phyloP scores from a whole-genome alignment of 305 asterid genomes.

The Rubia peregrina region DNA sequence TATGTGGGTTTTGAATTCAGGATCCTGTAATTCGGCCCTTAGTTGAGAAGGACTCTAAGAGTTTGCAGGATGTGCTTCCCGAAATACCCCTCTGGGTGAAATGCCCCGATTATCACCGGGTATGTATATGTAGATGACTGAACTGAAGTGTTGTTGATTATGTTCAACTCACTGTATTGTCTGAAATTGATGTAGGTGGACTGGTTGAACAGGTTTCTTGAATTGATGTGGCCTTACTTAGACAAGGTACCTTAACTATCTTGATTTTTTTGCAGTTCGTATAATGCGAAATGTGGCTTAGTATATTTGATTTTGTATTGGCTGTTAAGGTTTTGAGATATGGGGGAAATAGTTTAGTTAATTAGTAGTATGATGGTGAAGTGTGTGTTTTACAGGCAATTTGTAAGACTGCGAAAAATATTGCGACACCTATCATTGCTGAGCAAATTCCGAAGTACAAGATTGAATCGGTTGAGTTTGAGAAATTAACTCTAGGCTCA shows the following conservation, averaged over 20 bases:
- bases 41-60: slow-evolving; percentile 65
- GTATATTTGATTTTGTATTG: neutral
- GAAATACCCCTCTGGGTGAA: slow-evolving; percentile 96
- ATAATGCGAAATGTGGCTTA: neutral
- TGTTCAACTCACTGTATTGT: neutral
- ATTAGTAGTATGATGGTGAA: neutral
- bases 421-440: slow-evolving; percentile 76
- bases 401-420: slow-evolving; percentile 88
- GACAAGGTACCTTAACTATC: slow-evolving; percentile 58
- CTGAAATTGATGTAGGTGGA: slow-evolving; percentile 47
- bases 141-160: slow-evolving; percentile 4
- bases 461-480: slow-evolving; percentile 79
- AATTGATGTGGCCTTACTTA: slow-evolving; percentile 65
- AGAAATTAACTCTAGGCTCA: slow-evolving; percentile 73
- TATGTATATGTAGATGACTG: slow-evolving; percentile 29
- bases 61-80: slow-evolving; percentile 61
- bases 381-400: slow-evolving; percentile 54
- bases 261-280: neutral
- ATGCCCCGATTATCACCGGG: slow-evolving; percentile 93
- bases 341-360: neutral
- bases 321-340: neutral
- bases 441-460: slow-evolving; percentile 94
- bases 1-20: slow-evolving; percentile 33
- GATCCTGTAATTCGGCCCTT: slow-evolving; percentile 74
- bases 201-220: slow-evolving; percentile 77